These are phyloP conservation scores for Vanderwaltozyma polyspora DNA, from an alignment of 805 yeast species.

Conservation along the genomic window DNA sequence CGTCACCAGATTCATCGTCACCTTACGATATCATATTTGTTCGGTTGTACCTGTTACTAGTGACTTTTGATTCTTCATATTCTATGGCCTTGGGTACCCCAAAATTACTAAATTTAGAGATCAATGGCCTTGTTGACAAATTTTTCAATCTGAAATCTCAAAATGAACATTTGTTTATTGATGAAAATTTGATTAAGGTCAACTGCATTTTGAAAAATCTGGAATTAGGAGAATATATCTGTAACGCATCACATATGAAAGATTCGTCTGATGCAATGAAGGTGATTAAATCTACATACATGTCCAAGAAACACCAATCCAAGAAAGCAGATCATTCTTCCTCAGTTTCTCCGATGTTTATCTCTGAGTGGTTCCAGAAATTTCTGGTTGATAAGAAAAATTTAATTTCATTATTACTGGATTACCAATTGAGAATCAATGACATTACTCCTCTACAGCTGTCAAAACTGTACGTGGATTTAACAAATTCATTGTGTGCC, in stretches of 20 bases:
- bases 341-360: background rate
- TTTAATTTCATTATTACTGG: constrained; percentile 11
- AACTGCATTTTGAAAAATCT: constrained; percentile 16
- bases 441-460: constrained; percentile 3
- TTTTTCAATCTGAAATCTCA: constrained; percentile 5
- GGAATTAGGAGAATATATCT: constrained; percentile 14
- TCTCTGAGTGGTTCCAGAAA: constrained; percentile 10
- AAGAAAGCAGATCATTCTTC: constrained; percentile 1
- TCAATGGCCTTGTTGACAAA: constrained; percentile 10
- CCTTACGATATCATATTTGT: constrained; percentile 28
- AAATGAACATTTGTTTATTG: background rate
- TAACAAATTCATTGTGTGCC: constrained; percentile 13
- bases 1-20: too few relatives aligned
- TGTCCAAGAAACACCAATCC: background rate
- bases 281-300: background rate
- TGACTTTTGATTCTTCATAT: constrained; percentile 41
- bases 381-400: constrained; percentile 13
- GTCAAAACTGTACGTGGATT: constrained; percentile 7
- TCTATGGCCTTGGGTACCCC: constrained; percentile 43
- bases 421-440: constrained; percentile 4
- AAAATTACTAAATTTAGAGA: constrained; percentile 21
- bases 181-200: constrained; percentile 13
- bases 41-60: constrained; percentile 38
- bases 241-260: background rate
- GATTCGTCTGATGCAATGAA: background rate